Evolutionary conservation across 441 rosid species (phyloP).

Genomic region (Hura crepitans): DNA sequence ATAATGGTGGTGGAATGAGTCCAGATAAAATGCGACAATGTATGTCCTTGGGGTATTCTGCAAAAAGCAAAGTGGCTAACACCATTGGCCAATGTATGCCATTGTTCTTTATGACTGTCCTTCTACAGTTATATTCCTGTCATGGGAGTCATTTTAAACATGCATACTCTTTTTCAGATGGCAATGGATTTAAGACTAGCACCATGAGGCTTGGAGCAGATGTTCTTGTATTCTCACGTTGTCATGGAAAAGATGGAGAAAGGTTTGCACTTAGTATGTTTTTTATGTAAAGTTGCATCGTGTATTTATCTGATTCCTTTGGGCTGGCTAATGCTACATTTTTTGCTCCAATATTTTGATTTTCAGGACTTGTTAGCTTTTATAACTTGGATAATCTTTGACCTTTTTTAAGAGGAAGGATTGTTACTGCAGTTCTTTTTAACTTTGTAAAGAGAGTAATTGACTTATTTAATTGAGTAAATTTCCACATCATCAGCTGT

Average conservation of each 20-base stretch:
- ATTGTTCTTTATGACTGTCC: not conserved
- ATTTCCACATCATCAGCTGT: not conserved
- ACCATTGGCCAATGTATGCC: constrained; percentile 84
- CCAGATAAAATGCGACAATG: constrained; percentile 84
- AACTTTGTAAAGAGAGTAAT: not conserved
- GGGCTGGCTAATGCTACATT: not conserved
- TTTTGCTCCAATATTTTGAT: not conserved
- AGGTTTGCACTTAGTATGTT: constrained; percentile 37
- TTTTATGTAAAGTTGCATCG: not conserved
- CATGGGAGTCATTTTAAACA: constrained; percentile 6
- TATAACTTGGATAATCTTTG: not conserved
- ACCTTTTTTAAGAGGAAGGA: not conserved
- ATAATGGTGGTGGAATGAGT: constrained; percentile 92
- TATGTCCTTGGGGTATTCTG: constrained; percentile 92
- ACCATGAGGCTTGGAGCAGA: constrained; percentile 99
- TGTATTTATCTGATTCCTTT: not conserved
- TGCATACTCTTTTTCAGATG: constrained; percentile 46
- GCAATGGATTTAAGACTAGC: constrained; percentile 98
- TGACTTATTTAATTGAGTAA: not conserved
- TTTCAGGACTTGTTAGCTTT: not conserved
- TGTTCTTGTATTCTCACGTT: constrained; percentile 92
- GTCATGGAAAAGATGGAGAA: constrained; percentile 55
- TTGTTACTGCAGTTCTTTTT: not conserved
- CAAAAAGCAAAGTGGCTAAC: constrained; percentile 76
- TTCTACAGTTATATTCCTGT: constrained; percentile 1